Evolutionary conservation across 768 basidiomycete genomes (phyloP), one percentile per base, ranked within the genome.

Genomic region (Boletus vinaceobasis): DNA sequence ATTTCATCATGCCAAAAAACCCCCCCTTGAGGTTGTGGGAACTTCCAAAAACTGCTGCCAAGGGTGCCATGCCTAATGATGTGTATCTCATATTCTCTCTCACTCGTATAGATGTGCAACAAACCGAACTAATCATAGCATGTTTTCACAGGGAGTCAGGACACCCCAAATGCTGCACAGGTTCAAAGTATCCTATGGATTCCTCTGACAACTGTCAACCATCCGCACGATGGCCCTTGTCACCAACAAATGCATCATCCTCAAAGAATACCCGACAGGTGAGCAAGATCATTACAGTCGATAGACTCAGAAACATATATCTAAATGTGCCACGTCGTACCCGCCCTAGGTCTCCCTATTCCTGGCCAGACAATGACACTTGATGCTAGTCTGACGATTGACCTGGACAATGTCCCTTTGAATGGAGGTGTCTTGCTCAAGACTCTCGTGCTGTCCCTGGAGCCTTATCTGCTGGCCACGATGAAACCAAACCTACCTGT

Each of bases 371-470:
- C 78, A 6, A 74, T 75, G 3, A 60, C 76, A 0, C 74, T 79
- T 55, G 80, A 83, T 53, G 67, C 53, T 5, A 74, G 68, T 0
- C 62, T 75, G 50, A 75, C 69, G 1, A 83, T 85, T 60, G 83
- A 85, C 58, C 60, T 77, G 19, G 78, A 81, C 17, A 75, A 61
- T 29, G 74, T 74, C 1, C 64, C 74, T 2, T 63, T 82, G 39
- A 65, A 79, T 19, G 78, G 79, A 0, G 78, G 79, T 0, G 61
- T 81, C 51, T 61, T 85, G 8, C 43, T 82, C 59, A 85, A 84
- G 65, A 74, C 74, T 0, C 72, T 85, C 15, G 73, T 71, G 6
- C 58, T 82, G 15, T 75, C 75, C 15, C 62, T 81, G 38, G 81
- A 81, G 48, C 79, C 79, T 0, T 78, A 76, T 57, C 27, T 78